A percentile compares a stretch with the other conserved stretches of the same genome.
Evolutionary conservation across 495 filamentous ascomycete genomes (phyloP).

Genomic region (Gamarada debralockiae): DNA sequence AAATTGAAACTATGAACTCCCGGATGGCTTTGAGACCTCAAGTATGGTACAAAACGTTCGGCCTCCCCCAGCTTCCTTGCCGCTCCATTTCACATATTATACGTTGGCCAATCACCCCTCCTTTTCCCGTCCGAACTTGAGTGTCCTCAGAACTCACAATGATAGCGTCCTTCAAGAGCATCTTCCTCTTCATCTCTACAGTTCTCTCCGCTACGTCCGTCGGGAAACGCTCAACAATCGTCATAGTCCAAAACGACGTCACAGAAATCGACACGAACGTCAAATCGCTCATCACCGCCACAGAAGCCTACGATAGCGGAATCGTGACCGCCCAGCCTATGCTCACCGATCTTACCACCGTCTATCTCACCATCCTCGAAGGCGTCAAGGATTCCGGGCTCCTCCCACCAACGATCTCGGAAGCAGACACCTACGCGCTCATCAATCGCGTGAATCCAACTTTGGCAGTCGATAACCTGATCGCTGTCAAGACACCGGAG

Average conservation of each 20-base stretch:
- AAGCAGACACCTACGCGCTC: not conserved
- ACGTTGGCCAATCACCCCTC: no score
- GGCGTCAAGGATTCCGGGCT: not conserved
- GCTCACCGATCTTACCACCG: not conserved
- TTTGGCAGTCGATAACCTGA: conserved; percentile 2
- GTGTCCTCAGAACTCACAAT: no score
- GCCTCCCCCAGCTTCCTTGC: no score
- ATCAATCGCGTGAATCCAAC: not conserved
- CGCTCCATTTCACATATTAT: no score
- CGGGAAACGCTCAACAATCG: not conserved
- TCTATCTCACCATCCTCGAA: not conserved
- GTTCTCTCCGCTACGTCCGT: not conserved
- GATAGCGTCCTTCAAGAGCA: not conserved
- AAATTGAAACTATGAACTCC: no score
- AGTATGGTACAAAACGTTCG: no score
- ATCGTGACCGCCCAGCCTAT: not conserved
- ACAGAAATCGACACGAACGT: conserved; percentile 1
- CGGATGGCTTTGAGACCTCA: no score
- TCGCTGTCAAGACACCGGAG: not conserved
- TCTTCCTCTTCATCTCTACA: not conserved
- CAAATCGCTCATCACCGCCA: not conserved
- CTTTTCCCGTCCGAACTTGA: no score
- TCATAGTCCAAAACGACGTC: conserved; percentile 5
- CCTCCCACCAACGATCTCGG: not conserved
- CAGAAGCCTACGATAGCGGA: not conserved